Evolutionary conservation across 805 yeast species (phyloP).

Genomic region (Yamadazyma akitaensis): DNA sequence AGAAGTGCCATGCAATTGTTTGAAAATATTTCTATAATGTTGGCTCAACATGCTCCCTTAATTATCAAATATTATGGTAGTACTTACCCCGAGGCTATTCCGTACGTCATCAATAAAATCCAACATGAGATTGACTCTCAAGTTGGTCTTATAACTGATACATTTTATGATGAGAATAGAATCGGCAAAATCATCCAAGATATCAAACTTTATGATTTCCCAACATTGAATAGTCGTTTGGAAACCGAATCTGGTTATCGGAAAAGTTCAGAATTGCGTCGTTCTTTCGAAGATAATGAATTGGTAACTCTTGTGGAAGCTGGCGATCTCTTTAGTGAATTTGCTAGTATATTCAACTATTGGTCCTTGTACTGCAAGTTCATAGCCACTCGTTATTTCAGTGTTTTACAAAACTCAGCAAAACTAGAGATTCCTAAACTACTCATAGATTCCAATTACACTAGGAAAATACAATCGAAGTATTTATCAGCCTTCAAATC

Average conservation of each 20-base stretch:
- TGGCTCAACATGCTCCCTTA: conserved; percentile 81
- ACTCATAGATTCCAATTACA: conserved; percentile 51
- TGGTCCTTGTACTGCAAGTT: conserved; percentile 83
- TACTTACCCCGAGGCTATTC: conserved; percentile 56
- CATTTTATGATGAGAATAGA: conserved; percentile 71
- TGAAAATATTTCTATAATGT: conserved; percentile 79
- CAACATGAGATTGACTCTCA: conserved; percentile 93
- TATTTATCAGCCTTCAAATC: conserved; percentile 62
- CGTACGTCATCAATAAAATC: conserved; percentile 64
- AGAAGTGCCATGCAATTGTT: conserved; percentile 64
- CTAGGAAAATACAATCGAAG: conserved; percentile 50
- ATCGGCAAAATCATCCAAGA: conserved; percentile 55
- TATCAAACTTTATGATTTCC: conserved; percentile 46
- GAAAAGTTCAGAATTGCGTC: conserved; percentile 3
- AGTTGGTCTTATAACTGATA: conserved; percentile 82
- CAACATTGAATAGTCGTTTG: conserved; percentile 19
- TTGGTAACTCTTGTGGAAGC: conserved; percentile 56
- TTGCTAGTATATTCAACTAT: conserved; percentile 72
- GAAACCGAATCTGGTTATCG: conserved; percentile 7
- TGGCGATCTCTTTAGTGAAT: conserved; percentile 65
- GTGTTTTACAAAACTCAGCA: conserved; percentile 12
- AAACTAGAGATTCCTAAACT: conserved; percentile 51
- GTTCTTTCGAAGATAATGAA: conserved; percentile 28
- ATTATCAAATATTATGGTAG: conserved; percentile 61
- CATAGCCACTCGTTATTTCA: conserved; percentile 61